Percentiles rank a stretch among this genome's conserved stretches.
These are phyloP conservation scores for Heimioporus sp. DNA, from an alignment of 768 basidiomycete species.

Conservation along the genomic window DNA sequence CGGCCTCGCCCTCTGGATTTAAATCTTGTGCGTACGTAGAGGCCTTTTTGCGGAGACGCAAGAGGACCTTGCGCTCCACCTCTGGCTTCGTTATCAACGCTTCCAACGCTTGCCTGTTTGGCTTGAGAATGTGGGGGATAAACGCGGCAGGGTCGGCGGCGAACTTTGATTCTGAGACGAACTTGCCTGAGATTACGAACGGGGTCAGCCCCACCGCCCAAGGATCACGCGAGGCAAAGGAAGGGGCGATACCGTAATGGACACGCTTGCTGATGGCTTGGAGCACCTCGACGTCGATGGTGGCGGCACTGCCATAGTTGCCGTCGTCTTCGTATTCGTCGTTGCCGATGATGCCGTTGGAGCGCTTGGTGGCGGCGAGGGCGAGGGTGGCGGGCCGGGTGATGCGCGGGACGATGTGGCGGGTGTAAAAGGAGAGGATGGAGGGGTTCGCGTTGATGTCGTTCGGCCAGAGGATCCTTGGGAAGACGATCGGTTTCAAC, in stretches of 20 bases:
- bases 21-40: conserved; percentile 81
- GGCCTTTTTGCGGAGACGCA: conserved; percentile 83
- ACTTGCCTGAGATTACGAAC: conserved; percentile 98
- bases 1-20: conserved; percentile 58
- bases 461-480: conserved; percentile 76
- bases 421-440: conserved; percentile 88
- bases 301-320: conserved; percentile 95
- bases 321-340: conserved; percentile 88
- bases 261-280: conserved; percentile 98
- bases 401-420: conserved; percentile 86
- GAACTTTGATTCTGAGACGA: conserved; percentile 98
- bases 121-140: conserved; percentile 84
- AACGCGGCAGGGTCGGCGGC: conserved; percentile 80
- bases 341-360: conserved; percentile 61
- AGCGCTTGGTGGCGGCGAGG: conserved; percentile 65
- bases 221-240: background rate
- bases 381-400: conserved; percentile 66
- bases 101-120: conserved; percentile 76
- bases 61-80: conserved; percentile 83
- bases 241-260: conserved; percentile 77
- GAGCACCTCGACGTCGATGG: conserved; percentile 93
- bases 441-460: conserved; percentile 82
- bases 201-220: too few relatives aligned
- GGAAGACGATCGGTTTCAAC: conserved; percentile 69
- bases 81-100: conserved; percentile 96